Evolutionary conservation across 2,329 filamentous ascomycete genomes (phyloP), one percentile per base, ranked within the genome.

Genomic region (Verticillium albo-atrum): DNA sequence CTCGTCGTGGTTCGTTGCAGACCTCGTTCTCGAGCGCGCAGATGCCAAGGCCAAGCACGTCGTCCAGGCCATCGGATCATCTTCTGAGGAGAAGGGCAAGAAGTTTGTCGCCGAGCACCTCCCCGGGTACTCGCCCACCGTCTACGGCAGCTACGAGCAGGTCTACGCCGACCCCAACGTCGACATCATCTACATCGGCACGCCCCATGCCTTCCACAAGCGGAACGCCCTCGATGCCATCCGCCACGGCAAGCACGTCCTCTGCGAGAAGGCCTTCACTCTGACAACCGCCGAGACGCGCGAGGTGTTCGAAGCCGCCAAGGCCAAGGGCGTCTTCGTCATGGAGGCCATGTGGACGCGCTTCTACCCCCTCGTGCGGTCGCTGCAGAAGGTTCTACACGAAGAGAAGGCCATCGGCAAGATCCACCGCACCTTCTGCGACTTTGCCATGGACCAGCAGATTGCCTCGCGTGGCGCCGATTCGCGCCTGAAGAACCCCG

Each of bases 321-420:
- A 70, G 59, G 59, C 63, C 28, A 75, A 75, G 59, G 72, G 73
- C 9, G 72, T 80, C 3, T 80, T 75, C 58, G 63, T 80, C 26
- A 75, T 77, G 68, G 78, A 80, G 63, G 78, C 77, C 12, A 74
- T 79, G 73, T 79, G 77, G 78, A 74, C 74, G 3, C 73, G 77
- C 12, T 75, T 75, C 66, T 75, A 71, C 20, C 75, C 78, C 0
- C 63, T 80, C 2, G 67, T 75, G 2, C 66, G 64, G 35, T 66
- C 69, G 6, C 59, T 80, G 0, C 69, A 70, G 52, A 65, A 67
- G 12, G 50, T 77, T 1, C 58, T 80, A 0, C 73, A 78, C 54
- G 66, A 73, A 20, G 73, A 79, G 5, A 74, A 73, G 52, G 68
- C 63, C 14, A 71, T 79, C 37, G 77, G 78, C 4, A 67, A 72